Percentiles rank a stretch among this genome's conserved stretches.
phyloP scores from a whole-genome alignment of 352 stramenopile genomes.

The Globisporangium megalacanthum region DNA sequence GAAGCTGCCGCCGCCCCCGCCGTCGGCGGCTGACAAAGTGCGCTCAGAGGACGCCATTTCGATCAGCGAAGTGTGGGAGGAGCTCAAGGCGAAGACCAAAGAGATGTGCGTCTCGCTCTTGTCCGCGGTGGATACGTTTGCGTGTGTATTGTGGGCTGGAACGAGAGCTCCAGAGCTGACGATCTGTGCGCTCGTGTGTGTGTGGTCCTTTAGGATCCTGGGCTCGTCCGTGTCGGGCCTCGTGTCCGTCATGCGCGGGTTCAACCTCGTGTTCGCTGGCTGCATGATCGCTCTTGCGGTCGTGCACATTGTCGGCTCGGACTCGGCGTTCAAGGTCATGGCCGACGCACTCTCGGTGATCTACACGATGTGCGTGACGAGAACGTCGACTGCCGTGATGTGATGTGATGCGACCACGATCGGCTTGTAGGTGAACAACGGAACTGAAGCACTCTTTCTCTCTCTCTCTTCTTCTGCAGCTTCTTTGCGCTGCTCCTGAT shows the following conservation, averaged over 20 bases:
- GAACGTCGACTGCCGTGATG: no score
- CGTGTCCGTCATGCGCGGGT: slow-evolving; percentile 64
- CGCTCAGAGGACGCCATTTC: slow-evolving; percentile 63
- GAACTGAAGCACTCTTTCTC: background rate
- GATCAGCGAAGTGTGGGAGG: slow-evolving; percentile 77
- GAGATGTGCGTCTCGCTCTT: slow-evolving; percentile 82
- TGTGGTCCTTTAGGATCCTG: slow-evolving; percentile 44
- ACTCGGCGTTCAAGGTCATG: slow-evolving; percentile 69
- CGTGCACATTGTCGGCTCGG: slow-evolving; percentile 60
- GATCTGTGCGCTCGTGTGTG: background rate
- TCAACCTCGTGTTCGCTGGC: slow-evolving; percentile 68
- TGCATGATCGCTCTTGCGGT: slow-evolving; percentile 74
- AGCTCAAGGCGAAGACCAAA: slow-evolving; percentile 75
- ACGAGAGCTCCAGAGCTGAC: slow-evolving; percentile 3
- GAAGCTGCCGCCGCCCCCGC: slow-evolving; percentile 70
- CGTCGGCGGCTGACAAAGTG: slow-evolving; percentile 72
- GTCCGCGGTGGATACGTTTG: no score
- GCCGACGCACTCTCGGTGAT: slow-evolving; percentile 67
- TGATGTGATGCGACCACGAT: background rate
- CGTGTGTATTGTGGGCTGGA: no score
- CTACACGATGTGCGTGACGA: slow-evolving; percentile 74
- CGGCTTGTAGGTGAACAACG: background rate
- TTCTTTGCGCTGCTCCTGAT: slow-evolving; percentile 83
- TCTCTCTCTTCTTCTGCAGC: slow-evolving; percentile 20
- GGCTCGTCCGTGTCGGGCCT: slow-evolving; percentile 78